A percentile compares a stretch with the other conserved stretches of the same genome.
phyloP scores from a whole-genome alignment of 202 grass and related monocot species.

The Carex arenaria region DNA sequence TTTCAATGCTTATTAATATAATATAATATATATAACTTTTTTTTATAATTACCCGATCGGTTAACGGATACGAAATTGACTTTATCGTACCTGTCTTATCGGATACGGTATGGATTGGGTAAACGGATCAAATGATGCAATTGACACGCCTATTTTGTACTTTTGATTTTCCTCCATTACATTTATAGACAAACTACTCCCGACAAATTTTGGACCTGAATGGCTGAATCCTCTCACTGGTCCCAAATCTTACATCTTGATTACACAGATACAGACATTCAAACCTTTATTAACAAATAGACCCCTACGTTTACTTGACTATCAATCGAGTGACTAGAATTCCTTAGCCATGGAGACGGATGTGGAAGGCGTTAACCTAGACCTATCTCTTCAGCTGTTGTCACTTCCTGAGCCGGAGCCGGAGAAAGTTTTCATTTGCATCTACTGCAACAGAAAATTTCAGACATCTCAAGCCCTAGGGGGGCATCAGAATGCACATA shows the following conservation, averaged over 20 bases:
- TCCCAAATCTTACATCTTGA: neutral
- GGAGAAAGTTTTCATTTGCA: conserved; percentile 5
- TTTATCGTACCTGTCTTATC: too few species aligned
- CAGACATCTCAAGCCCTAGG: conserved; percentile 19
- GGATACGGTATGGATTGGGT: too few species aligned
- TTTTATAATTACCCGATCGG: too few species aligned
- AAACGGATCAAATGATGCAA: too few species aligned
- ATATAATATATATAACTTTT: too few species aligned
- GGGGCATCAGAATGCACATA: conserved; percentile 17
- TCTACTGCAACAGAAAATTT: conserved; percentile 15
- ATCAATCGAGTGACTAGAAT: neutral
- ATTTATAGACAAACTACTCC: neutral
- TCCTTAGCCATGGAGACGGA: neutral
- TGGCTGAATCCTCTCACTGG: neutral
- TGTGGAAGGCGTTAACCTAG: neutral
- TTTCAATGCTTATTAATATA: too few species aligned
- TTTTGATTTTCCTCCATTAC: too few species aligned
- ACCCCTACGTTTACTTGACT: neutral
- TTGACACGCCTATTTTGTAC: too few species aligned
- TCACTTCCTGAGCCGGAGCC: neutral
- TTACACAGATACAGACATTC: neutral
- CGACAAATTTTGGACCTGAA: neutral
- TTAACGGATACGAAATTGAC: too few species aligned
- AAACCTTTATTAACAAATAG: neutral
- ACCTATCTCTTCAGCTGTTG: neutral